Base-by-base conservation (phyloP, 2,329 filamentous ascomycete genomes). In the Coniochaeta sp. region DNA sequence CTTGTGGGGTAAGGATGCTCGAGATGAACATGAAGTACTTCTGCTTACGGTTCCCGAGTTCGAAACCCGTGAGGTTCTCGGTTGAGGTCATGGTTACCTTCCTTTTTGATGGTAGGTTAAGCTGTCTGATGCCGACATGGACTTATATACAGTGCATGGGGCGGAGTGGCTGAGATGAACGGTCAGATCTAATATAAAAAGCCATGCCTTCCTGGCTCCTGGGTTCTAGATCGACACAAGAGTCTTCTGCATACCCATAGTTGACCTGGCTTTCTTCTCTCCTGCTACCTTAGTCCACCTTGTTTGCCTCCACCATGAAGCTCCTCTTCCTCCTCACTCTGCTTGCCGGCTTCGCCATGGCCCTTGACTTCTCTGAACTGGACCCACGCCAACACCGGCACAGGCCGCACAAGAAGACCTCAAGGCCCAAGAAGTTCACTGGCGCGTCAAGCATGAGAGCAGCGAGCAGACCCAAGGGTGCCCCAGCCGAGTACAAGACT, bases 231-330 rank as follows among this genome's bases (percentile, higher is more conserved):
- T 64, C 61, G 52, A 62, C 61, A 61, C 59, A 64, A n/a, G 56
- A 54, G 59, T 57, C 31, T 31, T 28, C 28, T 36, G 24, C 60
- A 63, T 58, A 17, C 28, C 33, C 22, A 12, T n/a, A 38, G 26
- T 6, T 22, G 19, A 34, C 34, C 54, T 19, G 33, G 31, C 2
- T 38, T 56, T 36, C 22, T 14, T 8, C 16, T 28, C 31, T 56
- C 3, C 54, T 38, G 28, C 34, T 14, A 36, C 28, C 26, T 26
- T 24, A 24, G 8, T 17, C 47, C 28, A 52, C 58, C 55, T 22
- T 26, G 47, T 16, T 52, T 54, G 19, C 33, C 36, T 57, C 11
- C 56, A 61, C 44, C 31, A 72, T 72, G 71, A 70, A 68, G 65
- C 58, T 66, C 57, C 59, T 64, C 16, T 19, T 62, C 50, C 26